These are phyloP conservation scores for Cornus kousa DNA, from an alignment of 148 eudicot species.

Conservation along the genomic window DNA sequence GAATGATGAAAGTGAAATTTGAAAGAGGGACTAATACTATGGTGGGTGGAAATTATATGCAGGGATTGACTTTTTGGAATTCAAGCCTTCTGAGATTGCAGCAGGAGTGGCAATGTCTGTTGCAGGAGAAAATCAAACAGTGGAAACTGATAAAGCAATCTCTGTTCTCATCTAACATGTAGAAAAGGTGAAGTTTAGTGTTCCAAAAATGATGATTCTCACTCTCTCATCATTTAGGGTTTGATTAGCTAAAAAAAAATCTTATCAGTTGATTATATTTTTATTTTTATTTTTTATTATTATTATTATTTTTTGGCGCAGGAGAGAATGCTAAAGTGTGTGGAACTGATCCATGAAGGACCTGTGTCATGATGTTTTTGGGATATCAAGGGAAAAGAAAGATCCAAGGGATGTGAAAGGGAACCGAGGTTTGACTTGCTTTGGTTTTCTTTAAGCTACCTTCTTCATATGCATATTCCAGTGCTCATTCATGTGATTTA, in stretches of 20 bases:
- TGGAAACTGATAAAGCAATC: conserved; percentile 49
- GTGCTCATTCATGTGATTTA: no score
- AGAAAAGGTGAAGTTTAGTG: conserved; percentile 53
- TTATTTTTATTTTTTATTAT: conserved; percentile 8
- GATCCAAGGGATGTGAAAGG: no score
- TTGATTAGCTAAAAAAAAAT: not conserved
- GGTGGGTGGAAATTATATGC: conserved; percentile 51
- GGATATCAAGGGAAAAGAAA: no score
- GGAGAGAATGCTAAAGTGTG: conserved; percentile 68
- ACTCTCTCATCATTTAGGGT: conserved; percentile 1
- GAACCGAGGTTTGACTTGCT: no score
- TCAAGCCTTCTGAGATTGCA: conserved; percentile 90
- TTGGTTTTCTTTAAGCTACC: no score
- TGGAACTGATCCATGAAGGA: conserved; percentile 39
- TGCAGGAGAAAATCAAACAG: conserved; percentile 47
- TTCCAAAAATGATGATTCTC: conserved; percentile 14
- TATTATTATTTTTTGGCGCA: conserved; percentile 31
- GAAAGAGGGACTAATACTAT: conserved; percentile 19
- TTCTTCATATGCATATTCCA: no score
- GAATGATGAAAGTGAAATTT: conserved; percentile 6
- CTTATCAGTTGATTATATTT: not conserved
- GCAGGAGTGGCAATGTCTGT: conserved; percentile 87
- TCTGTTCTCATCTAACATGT: conserved; percentile 39
- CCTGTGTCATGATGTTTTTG: no score
- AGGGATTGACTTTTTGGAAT: conserved; percentile 86